Evolutionary conservation across 2,329 filamentous ascomycete species (phyloP).

Genomic region (Periconia digitata): DNA sequence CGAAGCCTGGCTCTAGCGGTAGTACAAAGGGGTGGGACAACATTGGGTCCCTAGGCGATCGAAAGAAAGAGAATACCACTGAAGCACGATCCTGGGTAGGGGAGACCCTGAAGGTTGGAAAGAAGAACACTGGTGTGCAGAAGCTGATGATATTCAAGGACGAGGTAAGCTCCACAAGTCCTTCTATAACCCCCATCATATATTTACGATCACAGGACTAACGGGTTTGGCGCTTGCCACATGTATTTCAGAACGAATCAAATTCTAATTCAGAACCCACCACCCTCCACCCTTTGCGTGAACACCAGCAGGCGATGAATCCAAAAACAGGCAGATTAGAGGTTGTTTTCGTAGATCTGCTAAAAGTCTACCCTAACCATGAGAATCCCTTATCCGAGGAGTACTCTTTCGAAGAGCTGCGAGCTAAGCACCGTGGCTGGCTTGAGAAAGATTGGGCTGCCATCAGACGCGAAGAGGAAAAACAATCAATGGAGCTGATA

Average conservation of each 20-base stretch:
- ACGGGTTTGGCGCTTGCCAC: slow-evolving; percentile 59
- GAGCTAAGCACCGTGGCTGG: slow-evolving; percentile 75
- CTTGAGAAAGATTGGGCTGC: slow-evolving; percentile 56
- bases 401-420: slow-evolving; percentile 87
- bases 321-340: slow-evolving; percentile 81
- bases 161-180: slow-evolving; percentile 68
- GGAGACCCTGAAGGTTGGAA: slow-evolving; percentile 84
- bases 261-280: slow-evolving; percentile 36
- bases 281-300: slow-evolving; percentile 67
- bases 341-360: slow-evolving; percentile 82
- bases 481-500: slow-evolving; percentile 9
- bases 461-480: slow-evolving; percentile 29
- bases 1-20: slow-evolving; percentile 58
- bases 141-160: slow-evolving; percentile 97
- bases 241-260: slow-evolving; percentile 55
- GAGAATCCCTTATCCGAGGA: slow-evolving; percentile 69
- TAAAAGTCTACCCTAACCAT: slow-evolving; percentile 79
- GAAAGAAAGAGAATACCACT: slow-evolving; percentile 90
- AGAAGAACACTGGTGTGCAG: slow-evolving; percentile 71
- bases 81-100: slow-evolving; percentile 90
- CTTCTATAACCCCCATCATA: slow-evolving; percentile 39
- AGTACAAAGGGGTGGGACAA: slow-evolving; percentile 78
- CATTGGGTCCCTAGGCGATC: slow-evolving; percentile 81
- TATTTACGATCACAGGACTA: slow-evolving; percentile 73
- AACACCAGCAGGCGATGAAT: slow-evolving; percentile 80